A percentile compares a stretch with the other conserved stretches of the same genome.
These are phyloP conservation scores for Colletotrichum kahawae DNA, from an alignment of 2,329 filamentous ascomycete species.

Conservation along the genomic window DNA sequence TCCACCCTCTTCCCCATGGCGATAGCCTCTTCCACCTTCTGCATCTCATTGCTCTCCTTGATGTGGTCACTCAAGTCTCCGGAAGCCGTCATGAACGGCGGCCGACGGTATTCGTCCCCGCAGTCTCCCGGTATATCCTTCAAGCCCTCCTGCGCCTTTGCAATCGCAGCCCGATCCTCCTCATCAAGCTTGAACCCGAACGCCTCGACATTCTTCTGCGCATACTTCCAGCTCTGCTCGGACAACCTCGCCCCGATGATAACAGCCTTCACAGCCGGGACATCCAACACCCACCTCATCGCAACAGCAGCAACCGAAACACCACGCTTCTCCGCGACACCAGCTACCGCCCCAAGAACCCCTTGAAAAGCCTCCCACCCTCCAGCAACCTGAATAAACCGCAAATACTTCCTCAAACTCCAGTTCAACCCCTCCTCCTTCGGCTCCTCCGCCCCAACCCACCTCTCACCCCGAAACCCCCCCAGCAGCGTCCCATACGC, in stretches of 20 bases:
- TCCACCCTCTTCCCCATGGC: not conserved
- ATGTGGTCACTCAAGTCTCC: conserved; percentile 1
- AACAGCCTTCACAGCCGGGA: conserved; percentile 51
- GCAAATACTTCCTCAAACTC: conserved; percentile 35
- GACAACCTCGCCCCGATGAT: conserved; percentile 40
- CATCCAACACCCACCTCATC: conserved; percentile 54
- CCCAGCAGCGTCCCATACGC: conserved; percentile 19
- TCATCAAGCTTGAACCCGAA: conserved; percentile 26
- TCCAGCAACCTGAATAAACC: conserved; percentile 39
- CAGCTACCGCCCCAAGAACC: conserved; percentile 39
- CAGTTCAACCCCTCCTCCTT: conserved; percentile 21
- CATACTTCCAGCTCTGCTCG: conserved; percentile 26
- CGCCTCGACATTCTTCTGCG: conserved; percentile 29
- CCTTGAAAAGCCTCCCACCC: conserved; percentile 52
- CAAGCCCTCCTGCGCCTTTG: conserved; percentile 12
- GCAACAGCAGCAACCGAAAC: conserved; percentile 52
- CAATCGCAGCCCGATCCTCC: conserved; percentile 23
- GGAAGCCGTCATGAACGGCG: conserved; percentile 8
- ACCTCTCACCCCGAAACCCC: conserved; percentile 26
- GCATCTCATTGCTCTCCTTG: not conserved
- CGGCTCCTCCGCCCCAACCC: conserved; percentile 24
- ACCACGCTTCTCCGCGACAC: conserved; percentile 43
- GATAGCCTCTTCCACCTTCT: not conserved
- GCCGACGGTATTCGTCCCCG: conserved; percentile 28
- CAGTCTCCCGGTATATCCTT: conserved; percentile 28